A percentile compares a stretch with the other conserved stretches of the same genome.
Evolutionary conservation across 106 monocot species (phyloP).

Genomic region (Dendrobium officinale): DNA sequence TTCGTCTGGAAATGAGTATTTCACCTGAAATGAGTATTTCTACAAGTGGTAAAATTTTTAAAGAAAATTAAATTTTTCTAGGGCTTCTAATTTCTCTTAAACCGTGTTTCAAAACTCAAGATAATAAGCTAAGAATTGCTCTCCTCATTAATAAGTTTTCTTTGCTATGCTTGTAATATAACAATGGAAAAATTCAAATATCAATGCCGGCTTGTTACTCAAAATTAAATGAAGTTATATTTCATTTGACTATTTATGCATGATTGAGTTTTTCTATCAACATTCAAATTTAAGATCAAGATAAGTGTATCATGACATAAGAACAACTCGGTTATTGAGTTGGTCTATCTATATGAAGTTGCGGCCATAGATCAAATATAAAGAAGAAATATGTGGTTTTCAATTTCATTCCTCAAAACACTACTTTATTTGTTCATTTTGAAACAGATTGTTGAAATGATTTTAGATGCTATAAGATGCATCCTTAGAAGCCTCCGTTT

Average conservation of each 20-base stretch:
- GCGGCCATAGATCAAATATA: not conserved
- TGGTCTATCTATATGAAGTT: not conserved
- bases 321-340: not conserved
- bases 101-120: not conserved
- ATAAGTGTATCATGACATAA: not conserved
- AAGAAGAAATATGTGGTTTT: not conserved
- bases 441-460: not conserved
- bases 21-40: not conserved
- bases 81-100: not conserved
- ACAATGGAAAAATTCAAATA: not conserved
- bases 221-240: not conserved
- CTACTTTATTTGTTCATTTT: not conserved
- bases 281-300: not conserved
- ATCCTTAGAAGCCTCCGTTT: not conserved
- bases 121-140: not conserved
- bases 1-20: not conserved
- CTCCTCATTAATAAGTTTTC: not conserved
- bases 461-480: not conserved
- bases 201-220: not conserved
- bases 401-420: not conserved
- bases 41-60: not conserved
- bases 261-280: not conserved
- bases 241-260: not conserved
- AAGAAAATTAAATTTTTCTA: not conserved
- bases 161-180: not conserved